Conservation (phyloP, 2,329 filamentous ascomycete species). For the Aspergillus persii region DNA sequence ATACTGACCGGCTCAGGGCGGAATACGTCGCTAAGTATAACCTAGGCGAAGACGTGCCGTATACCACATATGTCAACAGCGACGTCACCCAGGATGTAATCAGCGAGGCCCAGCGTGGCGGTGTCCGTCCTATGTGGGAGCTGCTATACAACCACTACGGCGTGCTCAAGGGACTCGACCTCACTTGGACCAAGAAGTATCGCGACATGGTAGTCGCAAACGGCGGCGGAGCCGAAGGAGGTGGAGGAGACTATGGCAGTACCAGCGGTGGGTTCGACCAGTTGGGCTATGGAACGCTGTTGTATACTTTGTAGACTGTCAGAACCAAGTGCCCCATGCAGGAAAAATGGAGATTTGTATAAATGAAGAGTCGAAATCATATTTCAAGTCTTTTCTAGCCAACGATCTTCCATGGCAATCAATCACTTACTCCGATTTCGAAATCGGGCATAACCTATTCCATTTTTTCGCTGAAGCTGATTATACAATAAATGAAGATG, state of each 20-base stretch:
- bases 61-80: slow-evolving; percentile 39
- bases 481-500: too few relatives aligned
- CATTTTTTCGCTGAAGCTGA: too few relatives aligned
- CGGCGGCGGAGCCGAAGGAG: slow-evolving; percentile 42
- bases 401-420: too few relatives aligned
- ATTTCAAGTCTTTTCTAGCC: too few relatives aligned
- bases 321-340: too few relatives aligned
- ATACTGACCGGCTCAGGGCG: slow-evolving; percentile 1
- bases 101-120: slow-evolving; percentile 29
- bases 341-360: too few relatives aligned
- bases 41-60: slow-evolving; percentile 43
- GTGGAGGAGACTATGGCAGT: slow-evolving; percentile 45
- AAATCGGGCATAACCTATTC: too few relatives aligned
- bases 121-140: slow-evolving; percentile 41
- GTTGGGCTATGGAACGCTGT: slow-evolving; percentile 35
- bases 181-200: slow-evolving; percentile 38
- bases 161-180: slow-evolving; percentile 37
- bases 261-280: slow-evolving; percentile 45
- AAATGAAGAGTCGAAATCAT: too few relatives aligned
- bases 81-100: slow-evolving; percentile 39
- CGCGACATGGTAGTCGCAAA: slow-evolving; percentile 37
- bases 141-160: slow-evolving; percentile 43
- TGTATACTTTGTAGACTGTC: slow-evolving; percentile 21
- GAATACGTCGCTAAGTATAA: slow-evolving; percentile 42
- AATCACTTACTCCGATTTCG: too few relatives aligned